These are phyloP conservation scores for Trichosporon sp. DNA, from an alignment of 1,284 basidiomycete genomes.

Conservation along the genomic window DNA sequence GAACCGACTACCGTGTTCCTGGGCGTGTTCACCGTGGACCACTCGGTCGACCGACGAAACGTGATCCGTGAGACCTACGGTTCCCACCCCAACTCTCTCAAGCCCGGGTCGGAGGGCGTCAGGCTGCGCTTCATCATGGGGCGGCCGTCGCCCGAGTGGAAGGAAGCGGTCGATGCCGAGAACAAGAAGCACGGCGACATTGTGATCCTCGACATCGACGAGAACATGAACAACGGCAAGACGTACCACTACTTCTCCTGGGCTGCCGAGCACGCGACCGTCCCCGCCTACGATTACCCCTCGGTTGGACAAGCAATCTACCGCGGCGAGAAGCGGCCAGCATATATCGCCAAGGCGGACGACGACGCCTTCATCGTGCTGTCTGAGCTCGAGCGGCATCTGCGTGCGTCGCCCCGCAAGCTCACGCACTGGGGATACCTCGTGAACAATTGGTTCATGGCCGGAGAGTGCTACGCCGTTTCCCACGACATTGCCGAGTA, in stretches of 20 bases:
- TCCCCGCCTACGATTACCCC: conserved; percentile 56
- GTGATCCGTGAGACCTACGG: conserved; percentile 88
- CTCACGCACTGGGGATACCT: conserved; percentile 94
- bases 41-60: conserved; percentile 77
- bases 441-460: conserved; percentile 93
- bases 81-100: conserved; percentile 69
- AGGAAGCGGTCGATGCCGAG: conserved; percentile 75
- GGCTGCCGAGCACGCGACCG: conserved; percentile 83
- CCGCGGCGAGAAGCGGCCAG: conserved; percentile 57
- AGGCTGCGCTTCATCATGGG: conserved; percentile 89
- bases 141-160: conserved; percentile 72
- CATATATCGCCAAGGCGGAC: conserved; percentile 87
- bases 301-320: conserved; percentile 22
- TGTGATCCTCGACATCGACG: conserved; percentile 52
- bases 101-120: conserved; percentile 75
- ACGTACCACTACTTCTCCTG: conserved; percentile 53
- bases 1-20: conserved; percentile 84
- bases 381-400: conserved; percentile 79
- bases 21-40: conserved; percentile 88
- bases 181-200: conserved; percentile 73
- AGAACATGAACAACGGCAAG: conserved; percentile 55
- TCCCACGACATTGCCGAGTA: conserved; percentile 88
- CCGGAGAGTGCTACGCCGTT: conserved; percentile 87
- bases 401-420: conserved; percentile 66
- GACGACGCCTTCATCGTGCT: conserved; percentile 75